Evolutionary conservation across 1,284 basidiomycete genomes (phyloP), one percentile per base, ranked within the genome.

Genomic region (Laetiporus sulphureus): DNA sequence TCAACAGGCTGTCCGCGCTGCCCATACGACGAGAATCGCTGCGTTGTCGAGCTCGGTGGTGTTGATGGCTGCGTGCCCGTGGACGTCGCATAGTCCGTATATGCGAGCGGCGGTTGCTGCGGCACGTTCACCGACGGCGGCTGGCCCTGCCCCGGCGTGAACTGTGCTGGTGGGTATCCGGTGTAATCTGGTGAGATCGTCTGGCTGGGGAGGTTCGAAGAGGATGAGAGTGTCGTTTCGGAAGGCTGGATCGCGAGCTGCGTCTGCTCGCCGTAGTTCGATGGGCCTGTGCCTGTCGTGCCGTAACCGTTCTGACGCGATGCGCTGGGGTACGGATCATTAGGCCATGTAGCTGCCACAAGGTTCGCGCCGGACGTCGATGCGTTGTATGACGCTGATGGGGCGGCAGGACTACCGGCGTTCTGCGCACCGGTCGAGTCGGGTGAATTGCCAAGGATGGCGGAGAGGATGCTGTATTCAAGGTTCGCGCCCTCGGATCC

Each of bases 381-480:
- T 6, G 47, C 20, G 7, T 36, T 45, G 30, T 53, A 63, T 1
- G 58, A 44, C 21, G 53, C 39, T 2, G 21, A 32, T 4, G 45
- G 40, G n/a, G 47, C 47, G 19, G 51, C 47, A 0, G 42, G 66
- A 63, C 55, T 42, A 66, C 68, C 32, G 64, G 69, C 37, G 66
- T 65, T 40, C 12, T 68, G 38, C 62, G 64, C 33, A 57, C 61
- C 55, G 6, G 73, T 13, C 8, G 52, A 73, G 39, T 80, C 80
- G 36, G 77, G 72, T 6, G 79, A 83, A 51, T 83, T 87, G 25
- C 86, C 87, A 35, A 95, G 72, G 62, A 95, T 94, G n/a, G 85
- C 83, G 25, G 87, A 89, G 5, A 95, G 74, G 47, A 94, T 92
- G 36, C 88, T 90, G 63, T 94, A 94, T 59, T 95, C 92, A 46